Evolutionary conservation across 768 basidiomycete genomes (phyloP).

Genomic region (Ramaria rubella): DNA sequence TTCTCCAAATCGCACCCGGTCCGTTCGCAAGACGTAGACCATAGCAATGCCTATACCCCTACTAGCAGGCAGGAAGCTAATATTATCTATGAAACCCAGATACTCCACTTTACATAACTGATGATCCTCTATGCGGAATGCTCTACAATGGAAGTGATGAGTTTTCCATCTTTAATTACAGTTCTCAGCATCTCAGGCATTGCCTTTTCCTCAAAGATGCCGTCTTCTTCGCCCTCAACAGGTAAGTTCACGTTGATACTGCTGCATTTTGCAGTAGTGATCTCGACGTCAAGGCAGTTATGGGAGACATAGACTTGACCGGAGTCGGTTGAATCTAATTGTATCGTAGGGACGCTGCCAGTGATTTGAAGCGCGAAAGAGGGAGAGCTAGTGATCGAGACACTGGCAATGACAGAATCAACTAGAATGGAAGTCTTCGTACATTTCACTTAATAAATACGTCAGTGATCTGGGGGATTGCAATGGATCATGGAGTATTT

Average conservation of each 20-base stretch:
- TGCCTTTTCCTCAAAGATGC: constrained; percentile 82
- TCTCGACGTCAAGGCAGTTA: constrained; percentile 70
- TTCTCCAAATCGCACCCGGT: too few relatives aligned
- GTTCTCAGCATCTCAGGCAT: constrained; percentile 96
- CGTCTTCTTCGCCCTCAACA: constrained; percentile 83
- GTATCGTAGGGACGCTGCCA: constrained; percentile 84
- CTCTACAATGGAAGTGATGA: constrained; percentile 86
- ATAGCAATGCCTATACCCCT: too few relatives aligned
- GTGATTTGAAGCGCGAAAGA: constrained; percentile 92
- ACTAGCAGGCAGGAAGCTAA: too few relatives aligned
- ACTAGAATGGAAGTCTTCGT: constrained; percentile 81
- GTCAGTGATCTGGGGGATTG: not conserved
- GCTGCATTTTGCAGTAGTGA: constrained; percentile 92
- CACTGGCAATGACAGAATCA: constrained; percentile 86
- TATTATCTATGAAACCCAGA: too few relatives aligned
- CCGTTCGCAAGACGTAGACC: too few relatives aligned
- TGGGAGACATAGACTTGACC: constrained; percentile 92
- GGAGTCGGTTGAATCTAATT: constrained; percentile 90
- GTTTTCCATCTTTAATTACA: constrained; percentile 68
- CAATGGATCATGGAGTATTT: constrained; percentile 22
- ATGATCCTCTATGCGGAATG: constrained; percentile 40
- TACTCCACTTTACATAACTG: too few relatives aligned
- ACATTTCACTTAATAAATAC: constrained; percentile 64
- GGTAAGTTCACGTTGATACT: constrained; percentile 87
- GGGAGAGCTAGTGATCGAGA: constrained; percentile 85